Conservation (phyloP, 257 asterid genomes). For the Solanum etuberosum region DNA sequence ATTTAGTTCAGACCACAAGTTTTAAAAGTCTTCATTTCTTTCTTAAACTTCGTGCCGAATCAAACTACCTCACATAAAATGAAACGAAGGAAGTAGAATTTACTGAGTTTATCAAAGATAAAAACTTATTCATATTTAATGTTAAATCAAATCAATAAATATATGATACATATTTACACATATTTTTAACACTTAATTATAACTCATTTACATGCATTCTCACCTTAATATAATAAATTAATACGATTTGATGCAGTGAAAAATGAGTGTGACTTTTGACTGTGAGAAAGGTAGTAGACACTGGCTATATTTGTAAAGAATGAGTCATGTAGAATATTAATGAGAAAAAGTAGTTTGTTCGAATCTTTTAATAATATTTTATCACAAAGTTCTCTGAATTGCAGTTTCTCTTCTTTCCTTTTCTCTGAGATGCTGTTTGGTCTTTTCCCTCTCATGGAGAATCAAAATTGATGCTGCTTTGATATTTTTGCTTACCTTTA, state of each 20-base stretch:
- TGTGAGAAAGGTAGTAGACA: background rate
- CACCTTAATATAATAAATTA: background rate
- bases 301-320: background rate
- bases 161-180: no score
- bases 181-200: background rate
- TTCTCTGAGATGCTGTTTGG: conserved; percentile 31
- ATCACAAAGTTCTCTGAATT: background rate
- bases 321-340: background rate
- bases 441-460: conserved; percentile 27
- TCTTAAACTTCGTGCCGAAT: no score
- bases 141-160: no score
- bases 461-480: conserved; percentile 27
- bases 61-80: no score
- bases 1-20: no score
- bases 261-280: background rate
- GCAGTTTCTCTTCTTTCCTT: conserved; percentile 20
- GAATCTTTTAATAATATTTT: background rate
- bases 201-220: background rate
- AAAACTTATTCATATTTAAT: no score
- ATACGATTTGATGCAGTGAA: no score
- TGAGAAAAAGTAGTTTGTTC: background rate
- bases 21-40: no score
- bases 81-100: no score
- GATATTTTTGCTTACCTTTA: background rate
- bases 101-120: background rate